Conservation (phyloP, 1,284 basidiomycete genomes). For the Pyrrhoderma noxium region DNA sequence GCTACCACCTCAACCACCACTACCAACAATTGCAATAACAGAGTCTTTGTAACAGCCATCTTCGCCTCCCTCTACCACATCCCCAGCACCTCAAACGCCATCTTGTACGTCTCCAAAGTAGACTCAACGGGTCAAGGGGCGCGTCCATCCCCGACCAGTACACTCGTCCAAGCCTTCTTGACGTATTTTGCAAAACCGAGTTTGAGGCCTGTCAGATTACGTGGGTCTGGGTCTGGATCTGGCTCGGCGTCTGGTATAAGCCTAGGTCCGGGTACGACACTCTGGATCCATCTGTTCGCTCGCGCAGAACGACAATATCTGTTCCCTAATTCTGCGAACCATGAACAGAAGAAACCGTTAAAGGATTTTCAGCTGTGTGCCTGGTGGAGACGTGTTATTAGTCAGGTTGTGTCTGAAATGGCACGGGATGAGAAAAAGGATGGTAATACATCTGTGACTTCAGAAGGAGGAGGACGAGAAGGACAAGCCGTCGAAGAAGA, state of each 20-base stretch:
- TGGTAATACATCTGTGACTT: not conserved
- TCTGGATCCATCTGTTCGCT: conserved; percentile 89
- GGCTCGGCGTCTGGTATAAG: no score
- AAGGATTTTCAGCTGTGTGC: conserved; percentile 76
- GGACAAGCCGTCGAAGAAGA: conserved; percentile 25
- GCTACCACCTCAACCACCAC: no score
- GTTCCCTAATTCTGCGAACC: conserved; percentile 86
- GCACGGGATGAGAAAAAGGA: conserved; percentile 16
- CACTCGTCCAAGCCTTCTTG: conserved; percentile 65
- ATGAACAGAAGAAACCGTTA: conserved; percentile 66
- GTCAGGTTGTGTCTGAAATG: conserved; percentile 43
- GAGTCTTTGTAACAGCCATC: conserved; percentile 70
- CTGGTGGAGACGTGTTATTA: conserved; percentile 86
- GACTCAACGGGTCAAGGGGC: conserved; percentile 82
- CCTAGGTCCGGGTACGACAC: no score
- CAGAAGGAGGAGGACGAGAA: conserved; percentile 10
- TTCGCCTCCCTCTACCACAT: conserved; percentile 78
- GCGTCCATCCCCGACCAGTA: conserved; percentile 54
- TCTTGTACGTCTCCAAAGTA: conserved; percentile 91
- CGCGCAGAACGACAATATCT: conserved; percentile 88
- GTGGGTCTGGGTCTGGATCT: not conserved
- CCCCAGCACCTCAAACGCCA: conserved; percentile 57
- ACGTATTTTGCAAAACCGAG: conserved; percentile 60
- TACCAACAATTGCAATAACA: conserved; percentile 32
- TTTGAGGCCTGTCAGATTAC: conserved; percentile 46